Evolutionary conservation across 768 basidiomycete genomes (phyloP), one percentile per base, ranked within the genome.

Genomic region (Pseudohyphozyma bogoriensis): DNA sequence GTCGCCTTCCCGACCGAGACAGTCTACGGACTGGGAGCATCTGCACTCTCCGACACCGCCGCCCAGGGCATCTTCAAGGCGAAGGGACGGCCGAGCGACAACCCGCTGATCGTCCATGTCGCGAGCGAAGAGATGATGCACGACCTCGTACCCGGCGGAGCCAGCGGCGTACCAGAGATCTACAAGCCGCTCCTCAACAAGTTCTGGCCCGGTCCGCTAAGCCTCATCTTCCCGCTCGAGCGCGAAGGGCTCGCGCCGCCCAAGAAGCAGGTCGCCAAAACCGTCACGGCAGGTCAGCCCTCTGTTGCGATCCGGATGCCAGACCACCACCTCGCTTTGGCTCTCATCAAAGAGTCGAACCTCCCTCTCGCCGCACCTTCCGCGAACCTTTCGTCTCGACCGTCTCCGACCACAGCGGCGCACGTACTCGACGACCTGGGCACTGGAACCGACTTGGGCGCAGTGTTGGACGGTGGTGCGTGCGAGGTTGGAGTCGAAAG

Each of bases 1-100:
- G 85, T 97, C 57, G 92, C 85, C 0, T 87, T 99, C 71, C 93
- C 95, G 0, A 96, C 95, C 33, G 95, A 99, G 75, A 97, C 95
- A 0, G 95, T 99, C 15, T 99, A 97, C 74, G 95, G 95, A 1
- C 82, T 99, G n/a, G 95, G 87, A 32, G 95, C 90, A 0, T 75
- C 84, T 26, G 90, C 93, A 0, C 75, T 89, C 47, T 64, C 79
- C 7, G 33, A 55, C 11, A 64, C 74, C 20, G 89, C 92, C 3
- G 80, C 82, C 8, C 71, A 79, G 3, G 79, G 79, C 68, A 91
- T 99, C 68, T 99, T 90, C 74, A 73, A 80, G 22, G 85, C 85
- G 53, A 99, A 99, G 71, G 88, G 90, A 40, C 81, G 95, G 55
- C 95, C 95, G 10, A 76, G 86, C 6, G 95, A 99, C 74, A 99